These are phyloP conservation scores for Xylaria sp. DNA, from an alignment of 2,329 filamentous ascomycete species.

Conservation along the genomic window DNA sequence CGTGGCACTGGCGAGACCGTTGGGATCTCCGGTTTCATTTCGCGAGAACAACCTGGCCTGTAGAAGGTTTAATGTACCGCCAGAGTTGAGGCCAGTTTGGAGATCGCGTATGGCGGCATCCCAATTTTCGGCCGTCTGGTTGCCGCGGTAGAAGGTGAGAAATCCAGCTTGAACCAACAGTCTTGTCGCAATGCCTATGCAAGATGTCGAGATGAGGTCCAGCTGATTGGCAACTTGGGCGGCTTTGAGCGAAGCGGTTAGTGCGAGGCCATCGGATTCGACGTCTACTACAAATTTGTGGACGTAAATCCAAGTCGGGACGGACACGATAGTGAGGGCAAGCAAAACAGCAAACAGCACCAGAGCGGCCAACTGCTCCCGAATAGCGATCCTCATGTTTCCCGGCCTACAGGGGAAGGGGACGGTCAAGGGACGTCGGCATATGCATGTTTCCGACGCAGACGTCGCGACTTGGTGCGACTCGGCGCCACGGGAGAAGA, in stretches of 20 bases:
- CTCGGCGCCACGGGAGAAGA: constrained; percentile 1
- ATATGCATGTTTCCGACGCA: constrained; percentile 41
- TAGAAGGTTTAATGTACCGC: constrained; percentile 59
- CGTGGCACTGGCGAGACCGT: constrained; percentile 70
- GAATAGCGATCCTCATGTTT: constrained; percentile 82
- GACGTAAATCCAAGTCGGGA: constrained; percentile 73
- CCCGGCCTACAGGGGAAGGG: constrained; percentile 41
- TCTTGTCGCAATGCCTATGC: constrained; percentile 72
- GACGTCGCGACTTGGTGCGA: constrained; percentile 14
- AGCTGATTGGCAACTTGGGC: constrained; percentile 81
- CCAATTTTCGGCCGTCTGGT: constrained; percentile 67
- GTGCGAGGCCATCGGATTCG: constrained; percentile 66
- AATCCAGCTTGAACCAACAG: constrained; percentile 63
- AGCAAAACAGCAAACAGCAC: constrained; percentile 77
- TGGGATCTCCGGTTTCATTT: constrained; percentile 61
- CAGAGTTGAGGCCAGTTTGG: constrained; percentile 68
- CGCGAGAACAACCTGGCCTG: constrained; percentile 77
- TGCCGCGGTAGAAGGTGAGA: constrained; percentile 58
- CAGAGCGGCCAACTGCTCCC: constrained; percentile 82
- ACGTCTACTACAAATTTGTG: constrained; percentile 59
- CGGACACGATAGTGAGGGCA: constrained; percentile 76
- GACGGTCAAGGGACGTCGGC: constrained; percentile 30
- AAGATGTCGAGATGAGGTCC: constrained; percentile 77
- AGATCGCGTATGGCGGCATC: constrained; percentile 66
- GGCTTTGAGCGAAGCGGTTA: constrained; percentile 87